Percentiles rank a stretch among this genome's conserved stretches.
These are phyloP conservation scores for Fusarium burgessii DNA, from an alignment of 2,329 filamentous ascomycete species.

Conservation along the genomic window DNA sequence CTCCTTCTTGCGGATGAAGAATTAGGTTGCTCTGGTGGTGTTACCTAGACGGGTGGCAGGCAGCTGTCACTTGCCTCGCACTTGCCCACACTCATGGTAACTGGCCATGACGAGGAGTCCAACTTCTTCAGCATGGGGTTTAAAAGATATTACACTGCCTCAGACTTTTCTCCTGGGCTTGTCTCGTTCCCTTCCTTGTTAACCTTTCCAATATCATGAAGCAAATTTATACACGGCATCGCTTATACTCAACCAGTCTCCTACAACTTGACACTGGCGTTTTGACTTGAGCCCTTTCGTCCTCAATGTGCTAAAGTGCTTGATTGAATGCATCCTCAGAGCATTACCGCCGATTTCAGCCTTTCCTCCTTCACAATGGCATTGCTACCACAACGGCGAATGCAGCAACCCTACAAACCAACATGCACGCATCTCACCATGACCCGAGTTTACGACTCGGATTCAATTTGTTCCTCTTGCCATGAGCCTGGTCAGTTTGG, in stretches of 20 bases:
- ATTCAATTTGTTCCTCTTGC: slow-evolving; percentile 70
- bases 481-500: slow-evolving; percentile 67
- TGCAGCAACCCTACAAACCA: slow-evolving; percentile 44
- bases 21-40: neutral
- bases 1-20: too few relatives aligned
- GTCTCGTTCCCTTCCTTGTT: neutral
- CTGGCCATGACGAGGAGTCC: neutral
- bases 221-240: slow-evolving; percentile 22
- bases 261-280: neutral
- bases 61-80: slow-evolving; percentile 39
- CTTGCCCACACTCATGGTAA: slow-evolving; percentile 32
- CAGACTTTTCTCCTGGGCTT: neutral
- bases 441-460: slow-evolving; percentile 70
- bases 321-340: neutral
- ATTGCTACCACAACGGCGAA: slow-evolving; percentile 16
- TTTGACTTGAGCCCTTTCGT: neutral
- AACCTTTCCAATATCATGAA: slow-evolving; percentile 9
- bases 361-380: slow-evolving; percentile 25
- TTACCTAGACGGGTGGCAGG: neutral
- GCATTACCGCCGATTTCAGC: neutral
- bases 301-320: neutral
- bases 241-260: slow-evolving; percentile 10
- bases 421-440: slow-evolving; percentile 77
- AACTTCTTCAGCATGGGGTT: neutral
- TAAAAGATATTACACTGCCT: too few relatives aligned